These are phyloP conservation scores for Primulina tabacum DNA, from an alignment of 257 asterid species.

Conservation along the genomic window DNA sequence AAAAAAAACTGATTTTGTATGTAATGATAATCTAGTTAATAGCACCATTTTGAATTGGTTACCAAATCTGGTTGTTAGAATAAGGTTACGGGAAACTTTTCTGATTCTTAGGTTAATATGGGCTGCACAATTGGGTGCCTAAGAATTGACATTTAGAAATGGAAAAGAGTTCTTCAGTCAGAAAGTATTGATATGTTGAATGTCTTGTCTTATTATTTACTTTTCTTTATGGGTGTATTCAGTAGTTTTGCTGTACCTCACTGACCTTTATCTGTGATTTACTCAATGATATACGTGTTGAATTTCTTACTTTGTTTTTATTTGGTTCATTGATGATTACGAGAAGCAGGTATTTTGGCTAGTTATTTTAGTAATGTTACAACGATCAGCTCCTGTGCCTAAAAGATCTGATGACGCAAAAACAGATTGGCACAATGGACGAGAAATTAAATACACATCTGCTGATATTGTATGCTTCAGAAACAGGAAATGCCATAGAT, in stretches of 20 bases:
- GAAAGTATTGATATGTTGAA: not conserved
- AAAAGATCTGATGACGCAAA: conserved; percentile 7
- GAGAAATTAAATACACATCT: conserved; percentile 43
- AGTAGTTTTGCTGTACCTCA: not conserved
- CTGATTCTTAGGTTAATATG: not conserved
- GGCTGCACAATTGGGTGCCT: not conserved
- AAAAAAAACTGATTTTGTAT: not conserved
- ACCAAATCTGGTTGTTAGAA: not conserved
- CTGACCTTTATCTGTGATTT: not conserved
- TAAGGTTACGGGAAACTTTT: not conserved
- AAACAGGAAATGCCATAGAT: conserved; percentile 89
- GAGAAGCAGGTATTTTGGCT: not conserved
- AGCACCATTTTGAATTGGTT: not conserved
- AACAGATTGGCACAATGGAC: conserved; percentile 37
- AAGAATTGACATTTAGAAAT: not conserved
- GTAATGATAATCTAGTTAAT: not conserved
- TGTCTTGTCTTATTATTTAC: not conserved
- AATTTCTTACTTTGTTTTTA: not conserved
- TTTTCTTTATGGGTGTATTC: not conserved
- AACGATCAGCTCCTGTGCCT: not conserved
- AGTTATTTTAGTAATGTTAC: not conserved
- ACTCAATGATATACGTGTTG: not conserved
- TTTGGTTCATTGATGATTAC: not conserved
- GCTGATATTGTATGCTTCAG: conserved; percentile 71
- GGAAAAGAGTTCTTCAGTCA: not conserved